Percentiles rank a stretch among this genome's conserved stretches.
Evolutionary conservation across 2,329 filamentous ascomycete genomes (phyloP).

Genomic region (Aureobasidium sp.): DNA sequence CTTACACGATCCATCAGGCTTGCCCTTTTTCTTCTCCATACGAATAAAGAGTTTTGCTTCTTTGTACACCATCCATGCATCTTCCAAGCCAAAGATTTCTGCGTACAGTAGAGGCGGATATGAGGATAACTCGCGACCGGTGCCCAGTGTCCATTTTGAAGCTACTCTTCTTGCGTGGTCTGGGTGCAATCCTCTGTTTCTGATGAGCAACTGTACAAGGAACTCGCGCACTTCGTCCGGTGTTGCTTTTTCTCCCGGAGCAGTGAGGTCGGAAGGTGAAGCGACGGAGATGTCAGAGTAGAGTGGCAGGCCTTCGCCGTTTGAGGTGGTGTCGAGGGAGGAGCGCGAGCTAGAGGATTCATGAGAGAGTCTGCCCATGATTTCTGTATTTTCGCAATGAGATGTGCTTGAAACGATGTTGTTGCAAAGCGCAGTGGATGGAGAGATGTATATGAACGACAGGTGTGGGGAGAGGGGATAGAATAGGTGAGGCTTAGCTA

Average conservation of each 20-base stretch:
- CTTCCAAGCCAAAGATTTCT: conserved; percentile 17
- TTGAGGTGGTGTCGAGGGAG: background rate
- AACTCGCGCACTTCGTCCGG: conserved; percentile 17
- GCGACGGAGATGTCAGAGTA: background rate
- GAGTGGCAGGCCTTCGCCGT: background rate
- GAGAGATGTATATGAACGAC: background rate
- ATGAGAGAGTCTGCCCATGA: background rate
- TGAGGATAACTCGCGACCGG: conserved; percentile 16
- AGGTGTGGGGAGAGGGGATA: background rate
- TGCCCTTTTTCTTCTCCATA: background rate
- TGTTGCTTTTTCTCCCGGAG: conserved; percentile 12
- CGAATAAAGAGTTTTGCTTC: conserved; percentile 10
- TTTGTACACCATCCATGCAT: conserved; percentile 18
- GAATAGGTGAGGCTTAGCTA: background rate
- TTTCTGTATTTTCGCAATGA: background rate
- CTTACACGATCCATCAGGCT: background rate
- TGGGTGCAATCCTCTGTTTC: background rate
- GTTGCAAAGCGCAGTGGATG: background rate
- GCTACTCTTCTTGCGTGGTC: conserved; percentile 15
- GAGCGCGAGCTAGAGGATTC: background rate
- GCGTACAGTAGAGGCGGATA: conserved; percentile 16
- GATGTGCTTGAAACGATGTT: background rate
- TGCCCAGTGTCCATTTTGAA: conserved; percentile 17
- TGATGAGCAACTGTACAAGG: conserved; percentile 8
- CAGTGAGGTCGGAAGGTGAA: background rate